Evolutionary conservation across 1,284 basidiomycete genomes (phyloP), one percentile per base, ranked within the genome.

Genomic region (Melanopsichium pennsylvanicum): DNA sequence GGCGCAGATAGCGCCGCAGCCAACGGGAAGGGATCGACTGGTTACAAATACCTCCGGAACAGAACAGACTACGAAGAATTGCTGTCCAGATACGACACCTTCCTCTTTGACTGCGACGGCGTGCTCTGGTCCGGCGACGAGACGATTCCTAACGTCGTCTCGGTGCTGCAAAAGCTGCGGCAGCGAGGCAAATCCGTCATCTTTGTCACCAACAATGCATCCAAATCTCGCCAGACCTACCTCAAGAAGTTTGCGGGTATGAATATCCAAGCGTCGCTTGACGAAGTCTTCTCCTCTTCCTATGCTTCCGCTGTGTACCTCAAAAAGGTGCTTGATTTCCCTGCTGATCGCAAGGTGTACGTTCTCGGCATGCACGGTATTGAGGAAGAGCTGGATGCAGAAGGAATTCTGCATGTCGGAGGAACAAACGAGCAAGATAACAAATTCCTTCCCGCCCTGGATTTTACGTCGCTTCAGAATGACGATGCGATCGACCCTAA

Each of bases 191-290:
- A 97, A 85, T 87, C 87, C 57, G 84, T 98, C 44, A 84, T 97
- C 33, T 99, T 97, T 81, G 93, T 97, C 32, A 97, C 94, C 25
- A 97, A 97, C 84, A 98, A 97, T 80, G 95, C 95, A n/a, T 93
- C 89, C 41, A 94, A 95, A 83, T 94, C 92, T 11, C 85, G 95
- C 46, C 86, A 84, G 80, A 88, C 85, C 76, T 94, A 94, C 85
- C 92, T 92, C 84, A 85, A 85, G 46, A 96, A 94, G 81, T 97
- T 99, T 79, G 90, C 95, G 80, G 85, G 88, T 73, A 86, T 97
- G 51, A 93, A 92, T 27, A 87, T 97, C 39, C 85, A 93, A 79
- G 91, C 89, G 13, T 85, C 89, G 74, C 47, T 70, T 21, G 89
- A 92, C 55, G 95, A 99, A 81, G 91, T 98, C 56, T 96, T 92